A percentile compares a stretch with the other conserved stretches of the same genome.
Evolutionary conservation across 345 rosid species (phyloP).

Genomic region (Trapa bicornis): DNA sequence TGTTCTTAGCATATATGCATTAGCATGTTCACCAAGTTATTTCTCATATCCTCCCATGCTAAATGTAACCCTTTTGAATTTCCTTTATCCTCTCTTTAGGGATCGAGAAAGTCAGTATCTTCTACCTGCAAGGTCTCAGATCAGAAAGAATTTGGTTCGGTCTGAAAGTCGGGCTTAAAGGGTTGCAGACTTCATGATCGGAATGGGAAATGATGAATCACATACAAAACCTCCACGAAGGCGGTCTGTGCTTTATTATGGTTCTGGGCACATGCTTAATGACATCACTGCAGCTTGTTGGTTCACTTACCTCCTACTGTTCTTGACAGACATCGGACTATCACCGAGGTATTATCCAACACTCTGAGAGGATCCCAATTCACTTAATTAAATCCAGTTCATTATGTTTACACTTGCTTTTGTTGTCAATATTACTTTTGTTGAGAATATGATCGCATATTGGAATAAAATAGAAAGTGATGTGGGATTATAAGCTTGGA

Average conservation of each 20-base stretch:
- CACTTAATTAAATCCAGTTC: too few species aligned
- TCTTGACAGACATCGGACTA: conserved; percentile 81
- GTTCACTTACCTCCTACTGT: conserved; percentile 87
- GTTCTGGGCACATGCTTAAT: conserved; percentile 91
- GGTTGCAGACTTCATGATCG: neutral
- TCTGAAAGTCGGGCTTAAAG: neutral
- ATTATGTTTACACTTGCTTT: neutral
- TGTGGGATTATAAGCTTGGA: neutral
- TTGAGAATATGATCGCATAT: too few species aligned
- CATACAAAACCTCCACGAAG: conserved; percentile 51
- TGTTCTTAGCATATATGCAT: neutral
- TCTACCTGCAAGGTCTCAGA: neutral
- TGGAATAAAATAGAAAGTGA: neutral
- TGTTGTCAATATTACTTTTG: neutral
- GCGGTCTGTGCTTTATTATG: conserved; percentile 63
- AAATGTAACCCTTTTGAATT: neutral
- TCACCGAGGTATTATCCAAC: conserved; percentile 43
- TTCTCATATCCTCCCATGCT: neutral
- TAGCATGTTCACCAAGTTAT: neutral
- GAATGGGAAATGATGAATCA: conserved; percentile 34
- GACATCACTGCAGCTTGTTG: conserved; percentile 95
- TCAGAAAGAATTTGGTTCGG: neutral
- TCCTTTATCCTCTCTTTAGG: neutral
- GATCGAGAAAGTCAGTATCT: neutral
- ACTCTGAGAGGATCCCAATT: neutral